Evolutionary conservation across 768 basidiomycete genomes (phyloP).

Genomic region (Trametes coccinea): DNA sequence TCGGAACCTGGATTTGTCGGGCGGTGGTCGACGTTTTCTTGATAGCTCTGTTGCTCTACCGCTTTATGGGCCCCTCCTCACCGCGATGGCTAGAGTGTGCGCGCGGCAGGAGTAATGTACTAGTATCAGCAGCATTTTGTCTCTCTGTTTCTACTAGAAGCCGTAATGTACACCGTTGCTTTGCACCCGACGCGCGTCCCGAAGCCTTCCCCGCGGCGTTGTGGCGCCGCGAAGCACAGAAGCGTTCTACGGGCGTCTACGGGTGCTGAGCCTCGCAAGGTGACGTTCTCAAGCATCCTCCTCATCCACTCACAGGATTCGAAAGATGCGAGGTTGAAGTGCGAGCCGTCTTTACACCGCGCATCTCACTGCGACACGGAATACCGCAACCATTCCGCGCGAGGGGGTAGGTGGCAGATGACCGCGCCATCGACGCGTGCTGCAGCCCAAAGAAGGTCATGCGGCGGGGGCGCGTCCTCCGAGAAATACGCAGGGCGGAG

Average conservation of each 20-base stretch:
- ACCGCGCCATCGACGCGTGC: background rate
- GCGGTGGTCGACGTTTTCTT: background rate
- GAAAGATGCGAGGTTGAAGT: background rate
- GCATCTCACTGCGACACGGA: background rate
- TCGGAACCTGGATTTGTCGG: slow-evolving; percentile 3
- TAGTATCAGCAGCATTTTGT: slow-evolving; percentile 14
- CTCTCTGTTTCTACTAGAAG: slow-evolving; percentile 10
- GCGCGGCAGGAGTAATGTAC: slow-evolving; percentile 21
- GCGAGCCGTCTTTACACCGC: background rate
- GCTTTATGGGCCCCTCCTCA: slow-evolving; percentile 13
- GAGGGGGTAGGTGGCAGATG: background rate
- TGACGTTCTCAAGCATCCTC: background rate
- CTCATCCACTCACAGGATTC: background rate
- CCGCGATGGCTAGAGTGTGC: slow-evolving; percentile 14
- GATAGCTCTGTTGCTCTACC: slow-evolving; percentile 3
- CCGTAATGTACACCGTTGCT: slow-evolving; percentile 13
- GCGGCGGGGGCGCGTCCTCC: slow-evolving; percentile 4
- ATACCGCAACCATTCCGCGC: background rate
- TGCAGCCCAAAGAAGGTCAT: slow-evolving; percentile 7
- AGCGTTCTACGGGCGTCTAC: background rate
- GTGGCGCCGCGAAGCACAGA: slow-evolving; percentile 6
- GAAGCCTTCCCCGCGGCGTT: slow-evolving; percentile 1
- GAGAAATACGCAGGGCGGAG: slow-evolving; percentile 11
- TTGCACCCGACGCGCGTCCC: slow-evolving; percentile 2
- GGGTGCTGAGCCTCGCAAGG: background rate